Conservation (phyloP, 2,329 filamentous ascomycete genomes). For the Fusarium globosum region DNA sequence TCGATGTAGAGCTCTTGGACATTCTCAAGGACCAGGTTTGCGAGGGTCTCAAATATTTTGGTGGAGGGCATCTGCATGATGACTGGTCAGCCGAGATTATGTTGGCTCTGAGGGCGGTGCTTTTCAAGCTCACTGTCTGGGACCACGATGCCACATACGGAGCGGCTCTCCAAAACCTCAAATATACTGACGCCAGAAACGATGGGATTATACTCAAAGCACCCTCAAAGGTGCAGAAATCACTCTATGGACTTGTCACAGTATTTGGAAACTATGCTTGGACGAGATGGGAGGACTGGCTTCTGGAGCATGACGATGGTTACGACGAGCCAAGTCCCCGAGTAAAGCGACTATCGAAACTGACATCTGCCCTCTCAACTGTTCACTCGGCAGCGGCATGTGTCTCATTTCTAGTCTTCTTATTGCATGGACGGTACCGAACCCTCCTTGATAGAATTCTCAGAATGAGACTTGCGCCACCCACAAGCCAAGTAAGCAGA, state of each 20-base stretch:
- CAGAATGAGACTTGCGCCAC: conserved; percentile 84
- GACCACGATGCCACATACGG: conserved; percentile 96
- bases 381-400: conserved; percentile 85
- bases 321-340: conserved; percentile 70
- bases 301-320: conserved; percentile 80
- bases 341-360: conserved; percentile 68
- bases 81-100: conserved; percentile 90
- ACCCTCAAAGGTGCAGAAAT: conserved; percentile 86
- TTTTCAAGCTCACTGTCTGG: conserved; percentile 98
- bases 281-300: conserved; percentile 91
- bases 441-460: conserved; percentile 89
- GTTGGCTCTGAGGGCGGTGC: conserved; percentile 76
- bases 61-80: conserved; percentile 78
- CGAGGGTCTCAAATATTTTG: conserved; percentile 88
- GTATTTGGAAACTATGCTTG: conserved; percentile 90
- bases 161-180: conserved; percentile 89
- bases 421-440: conserved; percentile 89
- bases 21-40: conserved; percentile 87
- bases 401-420: conserved; percentile 87
- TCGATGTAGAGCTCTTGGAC: conserved; percentile 92
- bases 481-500: conserved; percentile 84
- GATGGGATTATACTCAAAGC: conserved; percentile 70
- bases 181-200: conserved; percentile 85
- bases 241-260: conserved; percentile 83
- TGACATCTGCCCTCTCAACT: conserved; percentile 77